Conservation (phyloP, 2,329 filamentous ascomycete genomes). For the Daldinia sp. region DNA sequence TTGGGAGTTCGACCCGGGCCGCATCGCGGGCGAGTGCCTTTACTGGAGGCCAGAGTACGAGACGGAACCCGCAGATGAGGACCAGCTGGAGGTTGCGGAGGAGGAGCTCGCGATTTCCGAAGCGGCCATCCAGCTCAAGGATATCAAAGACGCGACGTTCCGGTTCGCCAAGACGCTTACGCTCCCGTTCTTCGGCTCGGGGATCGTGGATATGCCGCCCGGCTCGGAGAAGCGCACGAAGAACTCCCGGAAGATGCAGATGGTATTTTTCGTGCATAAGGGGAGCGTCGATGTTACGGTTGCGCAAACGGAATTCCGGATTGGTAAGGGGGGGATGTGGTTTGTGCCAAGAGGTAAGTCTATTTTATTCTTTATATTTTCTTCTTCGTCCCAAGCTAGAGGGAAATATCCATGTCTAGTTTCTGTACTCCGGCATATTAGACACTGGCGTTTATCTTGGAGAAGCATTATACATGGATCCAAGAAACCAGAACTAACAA, state of each 20-base stretch:
- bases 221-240: constrained; percentile 88
- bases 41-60: constrained; percentile 73
- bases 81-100: constrained; percentile 65
- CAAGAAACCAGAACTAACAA: constrained; percentile 1
- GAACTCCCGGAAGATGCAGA: constrained; percentile 95
- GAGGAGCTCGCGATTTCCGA: constrained; percentile 69
- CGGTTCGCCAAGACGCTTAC: constrained; percentile 89
- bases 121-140: constrained; percentile 67
- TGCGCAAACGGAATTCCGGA: constrained; percentile 80
- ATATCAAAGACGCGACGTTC: constrained; percentile 77
- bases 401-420: too few relatives aligned
- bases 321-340: constrained; percentile 89
- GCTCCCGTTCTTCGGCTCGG: constrained; percentile 87
- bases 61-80: constrained; percentile 65
- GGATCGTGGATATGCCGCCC: constrained; percentile 88
- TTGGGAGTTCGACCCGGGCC: constrained; percentile 78
- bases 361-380: background rate
- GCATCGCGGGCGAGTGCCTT: constrained; percentile 72
- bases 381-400: background rate
- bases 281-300: constrained; percentile 86
- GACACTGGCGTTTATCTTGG: background rate
- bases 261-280: constrained; percentile 91
- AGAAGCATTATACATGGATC: background rate
- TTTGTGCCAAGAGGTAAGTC: constrained; percentile 92
- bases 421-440: too few relatives aligned